These are phyloP conservation scores for Neofusicoccum kwambonambiense DNA, from an alignment of 2,329 filamentous ascomycete genomes.

Conservation along the genomic window DNA sequence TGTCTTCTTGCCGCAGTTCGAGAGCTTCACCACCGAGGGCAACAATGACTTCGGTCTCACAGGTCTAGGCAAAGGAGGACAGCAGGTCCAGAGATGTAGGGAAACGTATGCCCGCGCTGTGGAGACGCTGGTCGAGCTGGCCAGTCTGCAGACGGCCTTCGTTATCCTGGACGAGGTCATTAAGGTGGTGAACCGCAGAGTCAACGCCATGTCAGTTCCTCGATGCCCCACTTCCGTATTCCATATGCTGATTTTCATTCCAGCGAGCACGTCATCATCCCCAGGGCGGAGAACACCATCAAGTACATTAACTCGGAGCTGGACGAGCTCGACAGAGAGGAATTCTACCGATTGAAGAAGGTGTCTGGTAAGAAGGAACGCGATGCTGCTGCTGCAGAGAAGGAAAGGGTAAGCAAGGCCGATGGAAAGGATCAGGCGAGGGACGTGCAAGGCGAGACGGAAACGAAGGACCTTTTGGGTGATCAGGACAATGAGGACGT, in stretches of 20 bases:
- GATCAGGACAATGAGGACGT: conserved; percentile 80
- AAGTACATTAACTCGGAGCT: conserved; percentile 99
- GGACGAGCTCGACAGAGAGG: conserved; percentile 94
- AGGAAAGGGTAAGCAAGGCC: conserved; percentile 45
- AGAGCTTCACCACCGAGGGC: conserved; percentile 83
- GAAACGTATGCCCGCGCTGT: conserved; percentile 96
- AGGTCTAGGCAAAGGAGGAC: conserved; percentile 91
- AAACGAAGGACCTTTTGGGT: conserved; percentile 65
- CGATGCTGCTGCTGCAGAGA: conserved; percentile 44
- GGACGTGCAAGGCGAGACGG: conserved; percentile 31
- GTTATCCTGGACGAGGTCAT: conserved; percentile 98
- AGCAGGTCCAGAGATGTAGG: conserved; percentile 90
- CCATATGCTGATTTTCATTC: neutral
- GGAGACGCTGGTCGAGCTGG: conserved; percentile 91
- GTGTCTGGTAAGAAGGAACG: conserved; percentile 69
- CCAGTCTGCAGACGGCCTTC: conserved; percentile 95
- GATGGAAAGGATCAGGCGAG: conserved; percentile 19
- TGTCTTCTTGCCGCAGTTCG: conserved; percentile 89
- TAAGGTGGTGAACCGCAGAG: conserved; percentile 97
- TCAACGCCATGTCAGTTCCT: conserved; percentile 82
- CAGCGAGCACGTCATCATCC: conserved; percentile 92
- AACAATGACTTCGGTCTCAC: conserved; percentile 96
- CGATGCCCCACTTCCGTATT: neutral
- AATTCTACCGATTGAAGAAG: conserved; percentile 98
- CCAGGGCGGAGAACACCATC: conserved; percentile 98